phyloP scores from a whole-genome alignment of 2,329 filamentous ascomycete genomes.

The Botrytis cinerea region DNA sequence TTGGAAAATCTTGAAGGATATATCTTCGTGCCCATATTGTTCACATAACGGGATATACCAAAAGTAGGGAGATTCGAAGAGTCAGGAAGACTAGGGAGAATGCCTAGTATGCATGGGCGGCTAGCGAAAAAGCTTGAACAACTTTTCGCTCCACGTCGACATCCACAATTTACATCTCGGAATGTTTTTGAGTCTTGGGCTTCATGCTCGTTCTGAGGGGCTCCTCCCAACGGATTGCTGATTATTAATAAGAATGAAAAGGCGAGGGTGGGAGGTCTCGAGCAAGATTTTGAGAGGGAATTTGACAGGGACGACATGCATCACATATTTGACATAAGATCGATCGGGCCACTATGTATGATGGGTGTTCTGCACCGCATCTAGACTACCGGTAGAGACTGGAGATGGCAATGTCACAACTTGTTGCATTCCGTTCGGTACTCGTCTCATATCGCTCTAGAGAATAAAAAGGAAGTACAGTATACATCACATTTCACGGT shows the following conservation, averaged over 20 bases:
- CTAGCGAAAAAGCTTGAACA: constrained; percentile 16
- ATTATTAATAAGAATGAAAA: not conserved
- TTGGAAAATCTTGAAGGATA: not conserved
- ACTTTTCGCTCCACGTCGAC: constrained; percentile 1
- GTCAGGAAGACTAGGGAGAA: not conserved
- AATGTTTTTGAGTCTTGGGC: not conserved
- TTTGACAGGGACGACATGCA: not conserved
- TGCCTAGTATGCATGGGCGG: not conserved
- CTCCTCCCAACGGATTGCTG: not conserved
- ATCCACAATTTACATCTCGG: not conserved
- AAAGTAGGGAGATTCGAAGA: not conserved
- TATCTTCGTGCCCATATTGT: not conserved
- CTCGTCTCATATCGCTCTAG: not conserved
- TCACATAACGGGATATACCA: not conserved
- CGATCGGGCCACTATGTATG: not conserved
- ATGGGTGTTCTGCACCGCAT: not conserved
- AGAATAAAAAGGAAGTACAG: not conserved
- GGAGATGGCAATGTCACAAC: not conserved
- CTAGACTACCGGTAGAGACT: not conserved
- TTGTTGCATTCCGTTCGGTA: not conserved
- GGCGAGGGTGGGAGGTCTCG: not conserved
- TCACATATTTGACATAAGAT: not conserved
- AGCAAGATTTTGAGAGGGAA: not conserved
- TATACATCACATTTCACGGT: not conserved
- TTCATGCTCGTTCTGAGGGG: not conserved